These are phyloP conservation scores for Thalia dealbata DNA, from an alignment of 176 grass and related monocot genomes.

Conservation along the genomic window DNA sequence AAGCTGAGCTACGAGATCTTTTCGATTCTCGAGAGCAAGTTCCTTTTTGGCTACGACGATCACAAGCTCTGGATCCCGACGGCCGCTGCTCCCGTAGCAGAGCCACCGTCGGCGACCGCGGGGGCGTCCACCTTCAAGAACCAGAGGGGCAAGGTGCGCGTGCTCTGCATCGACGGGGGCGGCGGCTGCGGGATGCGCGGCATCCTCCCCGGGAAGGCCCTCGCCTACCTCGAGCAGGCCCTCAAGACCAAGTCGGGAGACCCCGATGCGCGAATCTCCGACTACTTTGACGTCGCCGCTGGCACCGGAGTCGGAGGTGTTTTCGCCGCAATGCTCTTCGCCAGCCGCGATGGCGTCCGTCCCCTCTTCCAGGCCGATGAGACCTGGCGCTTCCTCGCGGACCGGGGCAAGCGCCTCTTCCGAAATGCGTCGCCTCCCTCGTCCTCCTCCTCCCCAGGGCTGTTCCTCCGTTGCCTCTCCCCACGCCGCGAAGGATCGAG, in stretches of 20 bases:
- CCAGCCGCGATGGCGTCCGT: conserved; percentile 38
- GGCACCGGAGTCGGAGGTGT: conserved; percentile 79
- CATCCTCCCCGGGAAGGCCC: conserved; percentile 56
- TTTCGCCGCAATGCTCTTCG: conserved; percentile 88
- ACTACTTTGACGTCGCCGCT: conserved; percentile 89
- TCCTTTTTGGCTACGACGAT: conserved; percentile 91
- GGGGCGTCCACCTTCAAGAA: conserved; percentile 25
- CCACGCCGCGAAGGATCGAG: conserved; percentile 17
- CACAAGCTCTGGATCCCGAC: conserved; percentile 24
- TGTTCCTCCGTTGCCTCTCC: conserved; percentile 1
- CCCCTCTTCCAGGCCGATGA: conserved; percentile 79
- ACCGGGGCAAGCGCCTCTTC: conserved; percentile 52
- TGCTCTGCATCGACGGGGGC: conserved; percentile 82
- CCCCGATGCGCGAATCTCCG: conserved; percentile 63
- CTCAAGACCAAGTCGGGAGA: conserved; percentile 52
- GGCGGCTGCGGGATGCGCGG: conserved; percentile 46
- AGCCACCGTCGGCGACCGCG: background rate
- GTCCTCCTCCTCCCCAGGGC: background rate
- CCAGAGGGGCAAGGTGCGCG: conserved; percentile 83
- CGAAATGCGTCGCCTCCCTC: conserved; percentile 13
- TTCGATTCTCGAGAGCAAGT: conserved; percentile 99
- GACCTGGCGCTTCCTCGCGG: conserved; percentile 75
- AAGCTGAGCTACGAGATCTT: conserved; percentile 99
- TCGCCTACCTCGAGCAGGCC: conserved; percentile 71
- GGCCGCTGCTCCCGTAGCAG: conserved; percentile 21